Conservation (phyloP, 2,329 filamentous ascomycete species). For the Diplodia mutila region DNA sequence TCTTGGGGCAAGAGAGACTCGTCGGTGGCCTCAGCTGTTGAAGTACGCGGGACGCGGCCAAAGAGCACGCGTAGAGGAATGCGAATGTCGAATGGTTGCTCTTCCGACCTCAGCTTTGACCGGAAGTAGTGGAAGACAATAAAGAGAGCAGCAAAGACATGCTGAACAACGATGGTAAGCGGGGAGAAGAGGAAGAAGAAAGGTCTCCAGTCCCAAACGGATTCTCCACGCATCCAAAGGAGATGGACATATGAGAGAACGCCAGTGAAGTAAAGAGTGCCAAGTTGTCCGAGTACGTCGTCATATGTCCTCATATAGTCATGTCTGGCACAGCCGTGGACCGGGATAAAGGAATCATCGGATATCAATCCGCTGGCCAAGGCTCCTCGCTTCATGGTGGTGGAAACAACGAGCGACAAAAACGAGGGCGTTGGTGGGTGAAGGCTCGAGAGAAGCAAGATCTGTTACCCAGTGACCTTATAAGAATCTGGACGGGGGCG, state of each 20-base stretch:
- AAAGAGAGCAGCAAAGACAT: not conserved
- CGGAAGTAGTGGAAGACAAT: not conserved
- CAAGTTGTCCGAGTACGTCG: not conserved
- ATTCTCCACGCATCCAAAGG: slow-evolving; percentile 3
- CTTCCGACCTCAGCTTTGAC: not conserved
- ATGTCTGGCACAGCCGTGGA: not conserved
- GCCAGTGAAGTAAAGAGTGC: not conserved
- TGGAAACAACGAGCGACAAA: not conserved
- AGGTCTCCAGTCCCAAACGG: not conserved
- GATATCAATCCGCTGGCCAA: not conserved
- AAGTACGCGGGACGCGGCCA: not conserved
- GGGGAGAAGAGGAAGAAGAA: slow-evolving; percentile 10
- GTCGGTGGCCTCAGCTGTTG: not conserved
- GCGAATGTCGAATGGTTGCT: not conserved
- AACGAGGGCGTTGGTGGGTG: not conserved
- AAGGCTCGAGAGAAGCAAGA: not conserved
- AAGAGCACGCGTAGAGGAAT: not conserved
- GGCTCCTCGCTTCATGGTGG: slow-evolving; percentile 1
- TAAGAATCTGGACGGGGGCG: no score
- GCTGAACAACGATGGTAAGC: not conserved
- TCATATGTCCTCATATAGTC: slow-evolving; percentile 3
- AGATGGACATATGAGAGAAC: not conserved
- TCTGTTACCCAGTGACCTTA: not conserved
- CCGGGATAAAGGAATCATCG: not conserved
- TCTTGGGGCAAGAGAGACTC: not conserved